Base-by-base conservation (phyloP, 306 rosid species). In the Pueraria montana region DNA sequence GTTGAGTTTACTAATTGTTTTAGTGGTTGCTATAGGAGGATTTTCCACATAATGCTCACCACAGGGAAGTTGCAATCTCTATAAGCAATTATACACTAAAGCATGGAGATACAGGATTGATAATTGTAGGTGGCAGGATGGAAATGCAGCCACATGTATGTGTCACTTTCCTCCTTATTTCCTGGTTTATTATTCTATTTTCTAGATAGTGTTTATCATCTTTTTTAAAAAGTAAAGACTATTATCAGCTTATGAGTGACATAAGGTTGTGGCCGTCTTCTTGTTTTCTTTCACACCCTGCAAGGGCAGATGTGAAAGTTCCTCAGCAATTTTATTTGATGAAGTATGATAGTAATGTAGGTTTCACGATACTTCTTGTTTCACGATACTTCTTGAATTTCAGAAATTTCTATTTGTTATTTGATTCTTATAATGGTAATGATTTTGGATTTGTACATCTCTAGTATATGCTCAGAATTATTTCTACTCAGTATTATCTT, bases 41-140 rank as follows among this genome's bases (percentile, higher is more conserved):
- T 87, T 96, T 96, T 89, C 99, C 99, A 0, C 99, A 94, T 78
- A 92, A 94, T 89, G 90, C 99, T 74, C 98, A 94, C 84, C 98
- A 94, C 58, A 90, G 97, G 91, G 99, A 94, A 88, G 90, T 94
- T 78, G 56, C 99, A 12, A 96, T 96, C 82, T 94, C 97, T 7
- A 75, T 96, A 55, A 94, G 88, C 89, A 94, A 92, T 88, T 96
- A 96, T 85, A 91, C 98, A 43, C 87, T 96, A 40, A 92, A 83
- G 90, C 99, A 94, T 86, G 99, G 98, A 71, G 99, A 96, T 87
- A 64, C 95, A 9, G 99, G 99, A 76, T 87, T 96, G 88, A 85
- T 96, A 84, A 91, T 96, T 86, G 91, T 96, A 79, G 99, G 98
- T 79, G 99, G 97, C 72, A 92, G 99, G 84, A 92, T 96, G 99